Conservation (phyloP, 495 filamentous ascomycete species). For the Penicillium parvum region DNA sequence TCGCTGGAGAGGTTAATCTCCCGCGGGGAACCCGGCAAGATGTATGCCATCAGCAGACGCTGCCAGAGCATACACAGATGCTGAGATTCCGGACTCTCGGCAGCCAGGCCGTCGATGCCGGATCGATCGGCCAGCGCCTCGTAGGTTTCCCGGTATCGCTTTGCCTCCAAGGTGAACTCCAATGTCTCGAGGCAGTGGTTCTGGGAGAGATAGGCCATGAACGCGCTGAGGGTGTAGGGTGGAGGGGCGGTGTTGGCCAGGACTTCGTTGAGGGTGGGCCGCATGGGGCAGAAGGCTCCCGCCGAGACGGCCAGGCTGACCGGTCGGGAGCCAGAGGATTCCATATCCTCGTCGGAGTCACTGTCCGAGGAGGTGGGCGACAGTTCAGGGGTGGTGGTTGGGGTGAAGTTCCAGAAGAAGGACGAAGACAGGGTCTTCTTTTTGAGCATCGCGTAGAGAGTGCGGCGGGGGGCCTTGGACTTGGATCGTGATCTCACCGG, state of each 20-base stretch:
- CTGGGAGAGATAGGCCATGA: slow-evolving; percentile 95
- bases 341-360: slow-evolving; percentile 57
- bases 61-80: slow-evolving; percentile 73
- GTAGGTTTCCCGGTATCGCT: slow-evolving; percentile 80
- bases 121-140: slow-evolving; percentile 47
- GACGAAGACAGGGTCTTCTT: slow-evolving; percentile 43
- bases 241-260: slow-evolving; percentile 80
- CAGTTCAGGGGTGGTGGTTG: slow-evolving; percentile 41
- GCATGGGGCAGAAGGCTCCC: slow-evolving; percentile 64
- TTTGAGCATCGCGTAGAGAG: slow-evolving; percentile 47
- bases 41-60: slow-evolving; percentile 51
- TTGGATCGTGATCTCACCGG: slow-evolving; percentile 23
- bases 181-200: slow-evolving; percentile 97
- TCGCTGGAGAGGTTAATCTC: slow-evolving; percentile 90
- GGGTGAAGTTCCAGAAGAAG: slow-evolving; percentile 40
- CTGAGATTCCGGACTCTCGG: slow-evolving; percentile 54
- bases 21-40: slow-evolving; percentile 64
- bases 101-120: slow-evolving; percentile 34
- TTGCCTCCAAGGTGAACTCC: slow-evolving; percentile 95
- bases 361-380: slow-evolving; percentile 43
- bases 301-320: slow-evolving; percentile 58
- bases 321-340: slow-evolving; percentile 51
- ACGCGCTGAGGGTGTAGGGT: slow-evolving; percentile 89
- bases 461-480: slow-evolving; percentile 27
- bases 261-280: slow-evolving; percentile 82